phyloP scores from a whole-genome alignment of 2,329 filamentous ascomycete genomes.

The Macrophomina tecta region DNA sequence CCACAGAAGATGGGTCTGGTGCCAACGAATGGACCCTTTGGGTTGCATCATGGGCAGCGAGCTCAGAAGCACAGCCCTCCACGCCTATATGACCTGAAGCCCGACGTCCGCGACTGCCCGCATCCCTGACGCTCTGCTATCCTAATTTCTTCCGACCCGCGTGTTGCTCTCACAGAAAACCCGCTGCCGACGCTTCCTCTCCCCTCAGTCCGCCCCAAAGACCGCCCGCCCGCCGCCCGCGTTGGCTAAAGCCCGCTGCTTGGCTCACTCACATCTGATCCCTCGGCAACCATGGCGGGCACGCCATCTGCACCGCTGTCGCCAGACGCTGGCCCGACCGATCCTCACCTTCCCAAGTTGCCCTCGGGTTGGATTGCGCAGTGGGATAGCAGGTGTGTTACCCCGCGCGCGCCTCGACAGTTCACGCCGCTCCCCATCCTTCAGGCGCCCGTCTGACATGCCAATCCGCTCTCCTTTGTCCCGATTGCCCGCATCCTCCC shows the following conservation, averaged over 20 bases:
- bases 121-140: constrained; percentile 14
- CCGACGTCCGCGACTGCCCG: constrained; percentile 11
- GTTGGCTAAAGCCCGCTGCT: constrained; percentile 3
- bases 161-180: not conserved
- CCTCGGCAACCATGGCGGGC: constrained; percentile 26
- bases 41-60: constrained; percentile 27
- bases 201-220: not conserved
- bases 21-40: constrained; percentile 21
- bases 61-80: constrained; percentile 23
- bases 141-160: not conserved
- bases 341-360: constrained; percentile 45
- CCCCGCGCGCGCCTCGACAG: constrained; percentile 9
- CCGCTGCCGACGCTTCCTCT: constrained; percentile 1
- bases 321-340: constrained; percentile 48
- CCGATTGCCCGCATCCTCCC: constrained; percentile 34
- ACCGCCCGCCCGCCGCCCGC: constrained; percentile 15
- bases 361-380: constrained; percentile 49
- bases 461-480: constrained; percentile 33
- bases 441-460: constrained; percentile 26
- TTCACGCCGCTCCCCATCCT: constrained; percentile 14
- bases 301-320: constrained; percentile 31
- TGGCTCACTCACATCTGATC: not conserved
- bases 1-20: constrained; percentile 1
- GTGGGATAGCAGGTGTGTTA: constrained; percentile 46
- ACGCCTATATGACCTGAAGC: constrained; percentile 23